Evolutionary conservation across 352 stramenopile species (phyloP).

Genomic region (Pythium aristosporum): DNA sequence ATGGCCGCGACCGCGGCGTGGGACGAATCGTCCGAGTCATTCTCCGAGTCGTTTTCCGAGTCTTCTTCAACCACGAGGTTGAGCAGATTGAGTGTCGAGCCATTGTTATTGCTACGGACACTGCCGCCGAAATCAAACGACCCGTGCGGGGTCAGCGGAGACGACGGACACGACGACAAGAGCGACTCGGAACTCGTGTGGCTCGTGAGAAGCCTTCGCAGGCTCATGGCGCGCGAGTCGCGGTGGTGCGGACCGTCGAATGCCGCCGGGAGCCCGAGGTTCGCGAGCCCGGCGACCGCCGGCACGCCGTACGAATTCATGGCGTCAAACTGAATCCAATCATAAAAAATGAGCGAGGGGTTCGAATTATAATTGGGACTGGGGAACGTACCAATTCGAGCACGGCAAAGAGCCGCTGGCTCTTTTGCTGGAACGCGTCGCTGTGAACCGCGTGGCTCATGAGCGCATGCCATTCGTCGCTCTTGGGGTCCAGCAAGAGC

Average conservation of each 20-base stretch:
- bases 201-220: constrained; percentile 38
- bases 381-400: constrained; percentile 49
- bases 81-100: constrained; percentile 15
- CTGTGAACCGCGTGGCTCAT: constrained; percentile 44
- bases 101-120: not conserved
- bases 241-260: constrained; percentile 33
- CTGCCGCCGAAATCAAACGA: constrained; percentile 20
- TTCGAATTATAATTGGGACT: not conserved
- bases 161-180: constrained; percentile 19
- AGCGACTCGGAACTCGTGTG: constrained; percentile 26
- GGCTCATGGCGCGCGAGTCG: constrained; percentile 37
- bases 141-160: constrained; percentile 9
- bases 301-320: constrained; percentile 65
- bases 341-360: not conserved
- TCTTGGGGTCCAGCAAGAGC: constrained; percentile 32
- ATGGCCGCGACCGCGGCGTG: constrained; percentile 5
- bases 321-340: constrained; percentile 48
- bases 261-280: constrained; percentile 49
- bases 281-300: constrained; percentile 53
- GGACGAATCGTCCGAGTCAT: constrained; percentile 14
- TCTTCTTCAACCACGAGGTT: constrained; percentile 15
- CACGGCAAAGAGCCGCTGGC: constrained; percentile 50
- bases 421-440: constrained; percentile 42
- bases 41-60: not conserved
- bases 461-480: constrained; percentile 40